A percentile compares a stretch with the other conserved stretches of the same genome.
phyloP scores from a whole-genome alignment of 257 asterid genomes.

The Solanum microdontum region DNA sequence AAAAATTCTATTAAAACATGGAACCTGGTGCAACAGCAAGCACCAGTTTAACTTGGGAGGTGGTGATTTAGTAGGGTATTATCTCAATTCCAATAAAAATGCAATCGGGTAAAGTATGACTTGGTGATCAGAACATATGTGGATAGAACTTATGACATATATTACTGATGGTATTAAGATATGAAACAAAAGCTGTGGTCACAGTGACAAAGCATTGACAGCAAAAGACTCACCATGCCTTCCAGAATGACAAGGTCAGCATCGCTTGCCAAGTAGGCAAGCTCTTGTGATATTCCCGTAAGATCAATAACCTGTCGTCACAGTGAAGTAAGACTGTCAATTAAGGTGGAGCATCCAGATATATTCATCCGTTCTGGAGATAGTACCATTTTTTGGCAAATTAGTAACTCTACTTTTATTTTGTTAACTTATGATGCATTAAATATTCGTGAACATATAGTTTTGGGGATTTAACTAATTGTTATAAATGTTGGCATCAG shows the following conservation, averaged over 20 bases:
- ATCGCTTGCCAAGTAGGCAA: conserved; percentile 77
- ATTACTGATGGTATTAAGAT: not conserved
- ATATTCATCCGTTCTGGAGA: not conserved
- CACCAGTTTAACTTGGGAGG: not conserved
- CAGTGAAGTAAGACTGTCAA: not conserved
- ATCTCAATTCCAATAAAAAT: not conserved
- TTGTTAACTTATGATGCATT: not conserved
- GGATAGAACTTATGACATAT: not conserved
- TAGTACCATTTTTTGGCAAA: not conserved
- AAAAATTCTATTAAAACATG: not conserved
- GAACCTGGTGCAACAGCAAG: not conserved
- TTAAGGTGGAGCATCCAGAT: not conserved
- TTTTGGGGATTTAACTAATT: not conserved
- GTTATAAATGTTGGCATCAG: not conserved
- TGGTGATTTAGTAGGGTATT: not conserved
- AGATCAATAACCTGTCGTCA: conserved; percentile 71
- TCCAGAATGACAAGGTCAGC: conserved; percentile 90
- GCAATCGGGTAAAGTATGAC: not conserved
- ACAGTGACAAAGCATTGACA: not conserved
- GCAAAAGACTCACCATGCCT: conserved; percentile 66
- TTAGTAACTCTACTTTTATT: not conserved
- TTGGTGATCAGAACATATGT: not conserved
- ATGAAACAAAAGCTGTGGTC: not conserved
- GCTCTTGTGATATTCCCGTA: conserved; percentile 76
- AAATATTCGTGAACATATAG: not conserved